phyloP scores from a whole-genome alignment of 208 protist genomes.

The Phytomonas francai region DNA sequence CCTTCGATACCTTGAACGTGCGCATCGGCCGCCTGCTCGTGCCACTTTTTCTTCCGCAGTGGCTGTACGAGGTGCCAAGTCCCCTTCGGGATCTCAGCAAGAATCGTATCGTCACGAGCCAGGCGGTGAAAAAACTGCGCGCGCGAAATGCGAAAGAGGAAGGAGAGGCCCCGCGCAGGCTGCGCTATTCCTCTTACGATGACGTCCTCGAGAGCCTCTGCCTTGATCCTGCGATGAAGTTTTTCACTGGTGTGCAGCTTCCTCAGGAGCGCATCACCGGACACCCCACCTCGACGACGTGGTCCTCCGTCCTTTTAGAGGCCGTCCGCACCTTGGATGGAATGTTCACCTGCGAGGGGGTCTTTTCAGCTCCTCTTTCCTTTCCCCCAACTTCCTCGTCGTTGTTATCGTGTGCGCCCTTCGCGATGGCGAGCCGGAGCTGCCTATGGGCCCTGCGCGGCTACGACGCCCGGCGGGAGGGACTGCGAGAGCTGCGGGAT shows the following conservation, averaged over 20 bases:
- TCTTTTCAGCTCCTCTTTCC: not conserved
- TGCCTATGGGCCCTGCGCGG: slow-evolving; percentile 64
- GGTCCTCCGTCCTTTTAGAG: slow-evolving; percentile 30
- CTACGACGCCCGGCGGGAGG: slow-evolving; percentile 19
- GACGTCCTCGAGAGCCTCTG: slow-evolving; percentile 54
- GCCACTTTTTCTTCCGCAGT: slow-evolving; percentile 39
- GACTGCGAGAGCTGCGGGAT: slow-evolving; percentile 40
- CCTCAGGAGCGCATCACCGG: slow-evolving; percentile 11
- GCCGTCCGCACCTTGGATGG: slow-evolving; percentile 18
- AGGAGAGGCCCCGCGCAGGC: slow-evolving; percentile 11
- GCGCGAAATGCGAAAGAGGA: not conserved
- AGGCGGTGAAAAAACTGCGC: not conserved
- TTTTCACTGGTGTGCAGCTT: slow-evolving; percentile 41
- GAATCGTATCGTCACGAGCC: not conserved
- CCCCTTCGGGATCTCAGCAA: not conserved
- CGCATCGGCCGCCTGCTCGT: slow-evolving; percentile 49
- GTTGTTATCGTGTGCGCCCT: too few relatives aligned
- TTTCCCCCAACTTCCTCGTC: not conserved
- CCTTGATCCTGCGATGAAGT: slow-evolving; percentile 61
- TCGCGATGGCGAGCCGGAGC: slow-evolving; percentile 18
- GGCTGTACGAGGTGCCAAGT: slow-evolving; percentile 16
- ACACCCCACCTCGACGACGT: slow-evolving; percentile 10
- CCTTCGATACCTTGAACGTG: slow-evolving; percentile 42
- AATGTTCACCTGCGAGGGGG: slow-evolving; percentile 16
- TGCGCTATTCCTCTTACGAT: slow-evolving; percentile 17